phyloP scores from a whole-genome alignment of 2,329 filamentous ascomycete genomes.

The Aspergillus novoparasiticus region DNA sequence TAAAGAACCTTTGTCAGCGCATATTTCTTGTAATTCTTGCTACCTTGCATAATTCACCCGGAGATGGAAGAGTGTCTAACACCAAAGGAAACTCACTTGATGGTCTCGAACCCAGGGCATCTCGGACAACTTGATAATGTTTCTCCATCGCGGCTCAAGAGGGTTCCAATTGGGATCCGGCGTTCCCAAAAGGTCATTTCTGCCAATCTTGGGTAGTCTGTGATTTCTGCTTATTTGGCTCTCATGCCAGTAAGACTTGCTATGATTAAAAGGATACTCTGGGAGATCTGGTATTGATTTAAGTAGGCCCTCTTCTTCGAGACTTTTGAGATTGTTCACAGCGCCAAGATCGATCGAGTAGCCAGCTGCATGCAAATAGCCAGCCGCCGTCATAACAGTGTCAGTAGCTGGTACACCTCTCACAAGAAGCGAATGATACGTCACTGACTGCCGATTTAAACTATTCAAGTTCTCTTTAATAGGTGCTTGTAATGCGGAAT shows the following conservation, averaged over 20 bases:
- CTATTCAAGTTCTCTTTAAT: conserved; percentile 26
- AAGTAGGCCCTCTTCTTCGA: too few species aligned
- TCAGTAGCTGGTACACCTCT: conserved; percentile 2
- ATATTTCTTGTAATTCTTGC: neutral
- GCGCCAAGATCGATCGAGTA: neutral
- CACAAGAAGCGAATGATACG: neutral
- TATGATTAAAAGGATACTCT: neutral
- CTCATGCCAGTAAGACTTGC: neutral
- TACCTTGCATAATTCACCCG: neutral
- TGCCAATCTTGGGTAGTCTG: neutral
- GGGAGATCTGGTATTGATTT: neutral
- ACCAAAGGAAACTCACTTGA: neutral
- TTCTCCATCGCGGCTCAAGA: neutral
- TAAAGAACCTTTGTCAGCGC: neutral
- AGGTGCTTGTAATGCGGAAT: conserved; percentile 32
- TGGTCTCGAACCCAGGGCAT: neutral
- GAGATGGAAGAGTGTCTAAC: too few species aligned
- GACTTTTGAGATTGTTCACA: neutral
- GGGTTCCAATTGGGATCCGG: neutral
- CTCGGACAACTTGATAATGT: neutral
- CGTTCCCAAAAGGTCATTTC: neutral
- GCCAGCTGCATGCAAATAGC: neutral
- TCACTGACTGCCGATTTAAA: neutral
- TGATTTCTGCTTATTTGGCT: neutral
- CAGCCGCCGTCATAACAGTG: neutral